Base-by-base conservation (phyloP, 164 flowering plant species). In the Vitis rupestris region DNA sequence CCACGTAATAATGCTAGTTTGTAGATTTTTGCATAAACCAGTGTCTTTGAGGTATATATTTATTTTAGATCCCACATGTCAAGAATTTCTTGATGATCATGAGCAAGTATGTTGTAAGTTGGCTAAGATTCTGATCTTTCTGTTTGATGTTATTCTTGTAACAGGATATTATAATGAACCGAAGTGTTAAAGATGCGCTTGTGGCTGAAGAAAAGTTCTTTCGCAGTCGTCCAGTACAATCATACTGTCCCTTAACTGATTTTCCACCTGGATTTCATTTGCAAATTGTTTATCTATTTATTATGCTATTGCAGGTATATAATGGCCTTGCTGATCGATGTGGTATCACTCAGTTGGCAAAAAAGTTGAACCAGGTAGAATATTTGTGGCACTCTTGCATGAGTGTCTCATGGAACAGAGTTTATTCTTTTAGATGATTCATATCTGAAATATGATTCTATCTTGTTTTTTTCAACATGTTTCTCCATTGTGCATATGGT, bases 341-440 rank as follows among this genome's bases (percentile, higher is more conserved):
- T 83, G 97, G 98, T n/a, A 74, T 92, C 51, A 94, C 98, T 63
- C 99, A 94, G 76, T 74, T 92, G 84, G 97, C 99, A 23, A 93
- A 88, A 79, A 93, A 87, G 77, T 76, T 93, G 78, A 92, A 94
- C 76, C 99, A 92, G 95, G 99, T 92, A 82, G 27, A 59, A 50
- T 19, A 50, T 48, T 44, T 53, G 44, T 37, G 7, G 44, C 44
- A 37, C 27, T 37, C 44, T 49, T 8, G 27, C 14, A 19, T 56
- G 29, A 59, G 7, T 27, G 52, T 15, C 13, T 7, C 11, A 29
- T 29, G 3, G 44, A 31, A 11, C 52, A 4, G 14, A 8, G 58
- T 51, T 51, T 37, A 51, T 67, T 65, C 10, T 13, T 49, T 23
- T 13, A 23, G 27, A 23, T 23, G 27, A 23, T 23, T 23, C 27